phyloP scores from a whole-genome alignment of 129 eudicot genomes.

The Centella asiatica region DNA sequence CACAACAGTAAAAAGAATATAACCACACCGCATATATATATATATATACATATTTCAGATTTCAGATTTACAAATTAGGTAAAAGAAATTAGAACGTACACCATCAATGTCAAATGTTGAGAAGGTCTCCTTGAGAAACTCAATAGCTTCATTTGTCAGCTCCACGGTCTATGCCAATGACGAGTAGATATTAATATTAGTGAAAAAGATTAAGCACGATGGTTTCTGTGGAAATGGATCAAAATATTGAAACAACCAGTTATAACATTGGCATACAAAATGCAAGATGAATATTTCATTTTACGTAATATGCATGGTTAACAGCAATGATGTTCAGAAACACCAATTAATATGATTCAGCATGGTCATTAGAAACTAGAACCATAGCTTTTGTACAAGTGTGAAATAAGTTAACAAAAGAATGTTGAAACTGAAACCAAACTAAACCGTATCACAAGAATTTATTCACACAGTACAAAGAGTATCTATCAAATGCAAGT shows the following conservation, averaged over 20 bases:
- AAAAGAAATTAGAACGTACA: conserved; percentile 42
- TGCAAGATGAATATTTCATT: background rate
- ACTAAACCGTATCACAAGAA: too few relatives aligned
- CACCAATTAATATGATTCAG: background rate
- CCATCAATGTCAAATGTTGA: conserved; percentile 57
- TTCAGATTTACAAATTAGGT: background rate
- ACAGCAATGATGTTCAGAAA: background rate
- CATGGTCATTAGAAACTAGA: background rate
- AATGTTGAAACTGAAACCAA: too few relatives aligned
- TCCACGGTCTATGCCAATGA: conserved; percentile 75
- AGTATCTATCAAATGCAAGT: too few relatives aligned
- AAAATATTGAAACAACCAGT: background rate
- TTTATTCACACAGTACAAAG: too few relatives aligned
- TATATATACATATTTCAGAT: background rate
- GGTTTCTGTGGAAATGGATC: background rate
- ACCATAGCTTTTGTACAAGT: too few relatives aligned
- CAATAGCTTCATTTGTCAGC: conserved; percentile 82
- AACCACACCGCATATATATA: background rate
- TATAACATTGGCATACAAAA: background rate
- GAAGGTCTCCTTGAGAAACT: conserved; percentile 61
- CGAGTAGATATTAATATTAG: conserved; percentile 10
- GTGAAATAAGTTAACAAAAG: too few relatives aligned
- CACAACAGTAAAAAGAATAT: too few relatives aligned
- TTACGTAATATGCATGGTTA: too few relatives aligned
- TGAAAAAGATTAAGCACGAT: background rate